These are phyloP conservation scores for Fusarium albosuccineum DNA, from an alignment of 2,329 filamentous ascomycete species.

Conservation along the genomic window DNA sequence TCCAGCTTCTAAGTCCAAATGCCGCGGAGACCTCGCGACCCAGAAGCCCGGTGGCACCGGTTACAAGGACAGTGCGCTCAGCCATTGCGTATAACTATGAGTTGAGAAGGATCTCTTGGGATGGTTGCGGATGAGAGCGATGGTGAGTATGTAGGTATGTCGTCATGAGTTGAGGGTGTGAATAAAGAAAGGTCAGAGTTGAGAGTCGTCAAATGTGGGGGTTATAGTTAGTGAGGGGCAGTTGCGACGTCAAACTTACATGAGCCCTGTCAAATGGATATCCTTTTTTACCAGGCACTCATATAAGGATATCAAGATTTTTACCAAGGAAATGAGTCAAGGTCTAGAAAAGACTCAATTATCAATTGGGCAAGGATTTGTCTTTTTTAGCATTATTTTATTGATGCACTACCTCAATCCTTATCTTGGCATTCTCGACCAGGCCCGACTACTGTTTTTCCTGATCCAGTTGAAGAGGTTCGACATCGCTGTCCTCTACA, in stretches of 20 bases:
- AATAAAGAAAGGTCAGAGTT: constrained; percentile 10
- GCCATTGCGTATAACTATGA: constrained; percentile 13
- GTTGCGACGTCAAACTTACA: constrained; percentile 1
- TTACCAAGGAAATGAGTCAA: too few relatives aligned
- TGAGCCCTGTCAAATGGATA: background rate
- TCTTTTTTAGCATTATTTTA: too few relatives aligned
- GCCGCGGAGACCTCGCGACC: constrained; percentile 81
- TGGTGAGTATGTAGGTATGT: too few relatives aligned
- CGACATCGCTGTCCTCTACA: background rate
- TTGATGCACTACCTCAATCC: too few relatives aligned
- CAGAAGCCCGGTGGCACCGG: constrained; percentile 86
- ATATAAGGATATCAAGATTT: too few relatives aligned
- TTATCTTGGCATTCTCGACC: too few relatives aligned
- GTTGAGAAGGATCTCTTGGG: background rate
- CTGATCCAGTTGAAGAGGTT: background rate
- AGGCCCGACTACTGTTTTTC: background rate
- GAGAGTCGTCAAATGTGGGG: constrained; percentile 38
- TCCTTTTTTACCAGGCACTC: too few relatives aligned
- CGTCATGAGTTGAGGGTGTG: background rate
- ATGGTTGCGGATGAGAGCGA: background rate
- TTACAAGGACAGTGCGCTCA: constrained; percentile 74
- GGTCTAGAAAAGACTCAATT: too few relatives aligned
- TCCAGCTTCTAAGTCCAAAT: constrained; percentile 74
- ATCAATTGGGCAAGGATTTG: too few relatives aligned
- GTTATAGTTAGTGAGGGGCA: constrained; percentile 34